Percentiles rank a stretch among this genome's conserved stretches.
Evolutionary conservation across 306 rosid species (phyloP).

Genomic region (Aeschynomene evenia): DNA sequence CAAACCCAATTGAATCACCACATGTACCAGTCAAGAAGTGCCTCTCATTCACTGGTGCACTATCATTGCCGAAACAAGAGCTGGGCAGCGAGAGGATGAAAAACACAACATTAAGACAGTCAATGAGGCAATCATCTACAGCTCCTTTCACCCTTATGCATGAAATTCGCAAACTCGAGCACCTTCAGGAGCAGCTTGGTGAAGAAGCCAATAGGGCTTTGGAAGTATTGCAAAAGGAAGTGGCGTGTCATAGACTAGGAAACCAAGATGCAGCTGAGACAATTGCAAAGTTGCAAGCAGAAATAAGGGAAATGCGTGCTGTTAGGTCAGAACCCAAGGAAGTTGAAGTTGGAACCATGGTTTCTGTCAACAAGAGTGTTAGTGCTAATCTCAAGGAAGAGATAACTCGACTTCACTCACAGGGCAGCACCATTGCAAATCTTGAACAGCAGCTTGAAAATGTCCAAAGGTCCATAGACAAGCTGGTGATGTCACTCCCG

Average conservation of each 20-base stretch:
- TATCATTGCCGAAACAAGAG: slow-evolving; percentile 56
- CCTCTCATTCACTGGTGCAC: slow-evolving; percentile 72
- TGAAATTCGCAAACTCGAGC: slow-evolving; percentile 99
- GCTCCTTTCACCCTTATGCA: slow-evolving; percentile 99
- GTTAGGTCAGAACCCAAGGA: slow-evolving; percentile 60
- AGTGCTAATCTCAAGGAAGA: slow-evolving; percentile 98
- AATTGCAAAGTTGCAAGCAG: slow-evolving; percentile 92
- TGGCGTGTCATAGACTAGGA: slow-evolving; percentile 96
- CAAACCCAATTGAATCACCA: slow-evolving; percentile 56
- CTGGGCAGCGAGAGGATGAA: slow-evolving; percentile 52
- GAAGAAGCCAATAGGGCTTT: slow-evolving; percentile 97
- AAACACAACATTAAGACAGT: slow-evolving; percentile 72
- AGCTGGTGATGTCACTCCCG: slow-evolving; percentile 96
- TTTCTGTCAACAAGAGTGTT: slow-evolving; percentile 77
- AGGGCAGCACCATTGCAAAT: slow-evolving; percentile 94
- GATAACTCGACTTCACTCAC: slow-evolving; percentile 95
- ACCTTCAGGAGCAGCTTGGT: slow-evolving; percentile 97
- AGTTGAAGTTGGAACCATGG: slow-evolving; percentile 72
- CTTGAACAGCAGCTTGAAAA: slow-evolving; percentile 98
- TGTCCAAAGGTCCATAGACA: slow-evolving; percentile 98
- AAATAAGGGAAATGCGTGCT: slow-evolving; percentile 86
- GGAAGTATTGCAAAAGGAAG: slow-evolving; percentile 95
- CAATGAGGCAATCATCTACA: slow-evolving; percentile 88
- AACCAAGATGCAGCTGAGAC: slow-evolving; percentile 99
- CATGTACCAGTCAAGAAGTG: slow-evolving; percentile 78